These are phyloP conservation scores for Thermochaetoides dissita DNA, from an alignment of 2,329 filamentous ascomycete species.

Conservation along the genomic window DNA sequence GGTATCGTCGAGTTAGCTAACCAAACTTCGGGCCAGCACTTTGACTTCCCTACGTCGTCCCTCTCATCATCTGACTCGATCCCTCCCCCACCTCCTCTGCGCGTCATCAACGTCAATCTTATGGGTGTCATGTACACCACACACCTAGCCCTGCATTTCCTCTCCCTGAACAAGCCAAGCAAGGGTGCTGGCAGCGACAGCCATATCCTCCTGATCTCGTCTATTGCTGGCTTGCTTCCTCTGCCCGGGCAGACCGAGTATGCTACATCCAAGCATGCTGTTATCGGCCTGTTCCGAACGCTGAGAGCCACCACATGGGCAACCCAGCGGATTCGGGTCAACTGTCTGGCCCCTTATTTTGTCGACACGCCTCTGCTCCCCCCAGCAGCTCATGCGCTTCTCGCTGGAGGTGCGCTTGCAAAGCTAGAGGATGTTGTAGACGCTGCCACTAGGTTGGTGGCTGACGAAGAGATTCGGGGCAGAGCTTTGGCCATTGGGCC, in stretches of 20 bases:
- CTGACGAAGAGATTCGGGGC: constrained; percentile 39
- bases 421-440: constrained; percentile 47
- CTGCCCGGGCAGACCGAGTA: constrained; percentile 38
- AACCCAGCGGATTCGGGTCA: constrained; percentile 41
- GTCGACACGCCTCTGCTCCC: constrained; percentile 46
- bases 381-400: constrained; percentile 29
- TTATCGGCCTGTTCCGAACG: constrained; percentile 49
- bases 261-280: constrained; percentile 48
- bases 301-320: constrained; percentile 35
- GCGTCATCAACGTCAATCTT: constrained; percentile 47
- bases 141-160: constrained; percentile 48
- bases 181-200: constrained; percentile 27
- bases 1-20: constrained; percentile 36
- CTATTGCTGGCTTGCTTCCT: constrained; percentile 40
- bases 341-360: constrained; percentile 56
- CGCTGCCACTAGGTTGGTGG: constrained; percentile 46
- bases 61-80: constrained; percentile 16
- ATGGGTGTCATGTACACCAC: constrained; percentile 51
- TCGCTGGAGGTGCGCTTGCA: constrained; percentile 43
- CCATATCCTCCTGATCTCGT: constrained; percentile 49
- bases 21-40: constrained; percentile 18
- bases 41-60: constrained; percentile 29
- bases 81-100: constrained; percentile 32
- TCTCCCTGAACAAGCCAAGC: constrained; percentile 30
- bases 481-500: constrained; percentile 32